These are phyloP conservation scores for Cytospora leucostoma DNA, from an alignment of 2,329 filamentous ascomycete genomes.

Conservation along the genomic window DNA sequence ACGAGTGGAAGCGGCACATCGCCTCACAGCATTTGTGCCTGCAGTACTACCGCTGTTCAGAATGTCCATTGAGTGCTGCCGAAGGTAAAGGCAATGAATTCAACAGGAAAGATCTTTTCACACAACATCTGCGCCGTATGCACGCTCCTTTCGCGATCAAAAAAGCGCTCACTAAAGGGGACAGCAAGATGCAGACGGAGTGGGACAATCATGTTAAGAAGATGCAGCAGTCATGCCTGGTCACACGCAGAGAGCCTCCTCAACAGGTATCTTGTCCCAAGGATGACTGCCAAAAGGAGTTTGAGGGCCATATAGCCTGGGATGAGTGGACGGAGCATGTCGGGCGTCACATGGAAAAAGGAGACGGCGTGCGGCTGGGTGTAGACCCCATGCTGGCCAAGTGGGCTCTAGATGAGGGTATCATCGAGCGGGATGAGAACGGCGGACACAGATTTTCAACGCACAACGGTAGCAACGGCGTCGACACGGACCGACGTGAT, in stretches of 20 bases:
- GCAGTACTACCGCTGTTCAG: constrained; percentile 65
- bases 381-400: constrained; percentile 60
- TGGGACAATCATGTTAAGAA: constrained; percentile 68
- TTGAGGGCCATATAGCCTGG: constrained; percentile 76
- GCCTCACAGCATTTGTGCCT: constrained; percentile 82
- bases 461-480: constrained; percentile 40
- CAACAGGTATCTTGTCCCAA: constrained; percentile 70
- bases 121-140: constrained; percentile 92
- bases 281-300: constrained; percentile 69
- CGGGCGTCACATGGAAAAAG: constrained; percentile 82
- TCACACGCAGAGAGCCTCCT: constrained; percentile 68
- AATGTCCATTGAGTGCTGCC: constrained; percentile 54
- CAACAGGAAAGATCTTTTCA: constrained; percentile 95
- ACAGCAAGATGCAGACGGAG: constrained; percentile 60
- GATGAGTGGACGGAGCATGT: constrained; percentile 92
- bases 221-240: constrained; percentile 74
- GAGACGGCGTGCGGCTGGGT: constrained; percentile 58
- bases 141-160: constrained; percentile 72
- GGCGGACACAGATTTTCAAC: constrained; percentile 58
- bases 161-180: constrained; percentile 57
- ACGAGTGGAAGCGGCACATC: constrained; percentile 97
- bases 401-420: constrained; percentile 65
- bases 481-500: constrained; percentile 31
- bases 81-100: constrained; percentile 70
- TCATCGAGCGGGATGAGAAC: constrained; percentile 59